A percentile compares a stretch with the other conserved stretches of the same genome.
Conservation (phyloP, 768 basidiomycete species). For the Lepiota venenata region DNA sequence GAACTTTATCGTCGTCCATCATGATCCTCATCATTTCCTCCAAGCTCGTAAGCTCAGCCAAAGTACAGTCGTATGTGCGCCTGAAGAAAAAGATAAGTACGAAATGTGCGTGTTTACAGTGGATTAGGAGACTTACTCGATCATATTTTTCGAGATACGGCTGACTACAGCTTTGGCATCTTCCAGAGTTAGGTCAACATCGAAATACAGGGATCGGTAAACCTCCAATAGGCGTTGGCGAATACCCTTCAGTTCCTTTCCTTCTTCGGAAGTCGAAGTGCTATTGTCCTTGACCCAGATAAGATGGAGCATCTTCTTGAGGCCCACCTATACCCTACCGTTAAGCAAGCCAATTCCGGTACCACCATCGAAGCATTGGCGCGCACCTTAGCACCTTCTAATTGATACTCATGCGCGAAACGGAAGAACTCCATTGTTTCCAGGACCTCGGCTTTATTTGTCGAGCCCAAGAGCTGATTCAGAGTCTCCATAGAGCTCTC, state of each 20-base stretch:
- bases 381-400: conserved; percentile 71
- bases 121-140: conserved; percentile 62
- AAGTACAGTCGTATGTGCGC: conserved; percentile 84
- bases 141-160: conserved; percentile 94
- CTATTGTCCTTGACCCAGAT: conserved; percentile 96
- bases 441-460: conserved; percentile 77
- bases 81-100: conserved; percentile 35
- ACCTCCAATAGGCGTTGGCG: conserved; percentile 85
- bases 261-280: conserved; percentile 60
- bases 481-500: conserved; percentile 68
- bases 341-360: not conserved
- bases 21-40: conserved; percentile 97
- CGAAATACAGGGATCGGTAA: conserved; percentile 83
- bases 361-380: not conserved
- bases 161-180: conserved; percentile 85
- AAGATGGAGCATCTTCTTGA: conserved; percentile 95
- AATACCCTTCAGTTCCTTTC: conserved; percentile 80
- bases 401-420: conserved; percentile 74
- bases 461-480: conserved; percentile 80
- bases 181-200: conserved; percentile 61
- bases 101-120: not conserved
- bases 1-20: conserved; percentile 87
- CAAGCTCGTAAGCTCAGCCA: conserved; percentile 93
- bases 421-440: conserved; percentile 91
- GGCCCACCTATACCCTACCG: conserved; percentile 54